Conservation (phyloP, 352 stramenopile genomes). For the Pythium diclinum region DNA sequence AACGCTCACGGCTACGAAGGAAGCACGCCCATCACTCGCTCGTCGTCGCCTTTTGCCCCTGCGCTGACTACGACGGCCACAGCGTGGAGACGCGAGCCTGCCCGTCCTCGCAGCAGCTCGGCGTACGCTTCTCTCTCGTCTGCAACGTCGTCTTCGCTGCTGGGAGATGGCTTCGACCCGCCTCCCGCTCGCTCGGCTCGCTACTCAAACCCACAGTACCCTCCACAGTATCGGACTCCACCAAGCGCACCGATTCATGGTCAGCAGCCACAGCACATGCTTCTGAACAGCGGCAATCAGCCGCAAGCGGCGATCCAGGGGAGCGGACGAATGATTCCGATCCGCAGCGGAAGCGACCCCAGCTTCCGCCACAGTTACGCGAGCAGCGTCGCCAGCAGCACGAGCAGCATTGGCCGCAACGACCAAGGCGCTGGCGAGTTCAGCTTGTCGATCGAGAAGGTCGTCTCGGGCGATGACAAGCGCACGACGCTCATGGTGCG, state of each 20-base stretch:
- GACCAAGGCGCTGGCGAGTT: conserved; percentile 73
- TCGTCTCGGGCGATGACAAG: conserved; percentile 86
- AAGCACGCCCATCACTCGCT: conserved; percentile 10
- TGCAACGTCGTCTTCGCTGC: background rate
- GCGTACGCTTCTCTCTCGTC: conserved; percentile 20
- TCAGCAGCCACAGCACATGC: conserved; percentile 6
- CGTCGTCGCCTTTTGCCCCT: conserved; percentile 27
- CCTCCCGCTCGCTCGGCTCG: conserved; percentile 7
- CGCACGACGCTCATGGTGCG: conserved; percentile 99
- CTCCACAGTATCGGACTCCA: conserved; percentile 10
- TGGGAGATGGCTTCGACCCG: conserved; percentile 9
- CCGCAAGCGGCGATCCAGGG: background rate
- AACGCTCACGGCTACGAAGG: conserved; percentile 2
- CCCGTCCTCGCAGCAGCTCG: conserved; percentile 25
- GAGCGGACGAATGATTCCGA: conserved; percentile 8
- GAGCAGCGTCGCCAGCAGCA: conserved; percentile 30
- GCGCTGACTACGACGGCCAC: background rate
- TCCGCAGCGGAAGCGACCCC: conserved; percentile 29
- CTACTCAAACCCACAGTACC: conserved; percentile 2
- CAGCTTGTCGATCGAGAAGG: conserved; percentile 70
- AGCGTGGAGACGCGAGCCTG: conserved; percentile 24
- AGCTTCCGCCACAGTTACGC: conserved; percentile 26
- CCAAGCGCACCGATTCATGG: background rate
- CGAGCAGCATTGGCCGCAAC: conserved; percentile 43
- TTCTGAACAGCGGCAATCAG: background rate